phyloP scores from a whole-genome alignment of 106 monocot species.

The Xerophyta viscosa region DNA sequence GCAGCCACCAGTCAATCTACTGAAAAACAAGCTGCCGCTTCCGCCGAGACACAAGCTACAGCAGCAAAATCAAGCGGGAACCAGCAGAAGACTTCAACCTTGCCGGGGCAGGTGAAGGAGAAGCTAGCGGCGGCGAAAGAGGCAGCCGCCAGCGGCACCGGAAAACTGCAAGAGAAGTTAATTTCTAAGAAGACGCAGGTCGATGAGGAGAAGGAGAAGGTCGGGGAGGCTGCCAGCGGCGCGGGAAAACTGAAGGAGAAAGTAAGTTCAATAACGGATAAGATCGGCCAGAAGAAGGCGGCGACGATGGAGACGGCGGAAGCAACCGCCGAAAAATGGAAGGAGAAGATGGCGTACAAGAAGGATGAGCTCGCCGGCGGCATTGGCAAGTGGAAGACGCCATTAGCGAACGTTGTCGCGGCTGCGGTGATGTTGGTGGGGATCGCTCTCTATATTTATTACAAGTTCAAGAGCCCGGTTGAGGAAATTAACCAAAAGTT shows the following conservation, averaged over 20 bases:
- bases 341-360: neutral
- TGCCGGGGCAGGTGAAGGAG: neutral
- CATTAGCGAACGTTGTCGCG: constrained; percentile 6
- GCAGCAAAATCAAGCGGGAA: neutral
- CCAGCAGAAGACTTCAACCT: too few species aligned
- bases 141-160: neutral
- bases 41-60: neutral
- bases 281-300: neutral
- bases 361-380: neutral
- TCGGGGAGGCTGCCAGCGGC: neutral
- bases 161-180: neutral
- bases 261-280: neutral
- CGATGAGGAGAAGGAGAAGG: neutral
- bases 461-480: too few species aligned
- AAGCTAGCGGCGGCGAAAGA: neutral
- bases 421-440: neutral
- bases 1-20: neutral
- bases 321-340: neutral
- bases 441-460: constrained; percentile 8
- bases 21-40: neutral
- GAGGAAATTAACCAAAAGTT: too few species aligned
- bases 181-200: neutral
- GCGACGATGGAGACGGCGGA: neutral
- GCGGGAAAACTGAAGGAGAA: neutral
- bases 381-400: neutral